Conservation (phyloP, 495 filamentous ascomycete genomes). For the Platismatia glauca region DNA sequence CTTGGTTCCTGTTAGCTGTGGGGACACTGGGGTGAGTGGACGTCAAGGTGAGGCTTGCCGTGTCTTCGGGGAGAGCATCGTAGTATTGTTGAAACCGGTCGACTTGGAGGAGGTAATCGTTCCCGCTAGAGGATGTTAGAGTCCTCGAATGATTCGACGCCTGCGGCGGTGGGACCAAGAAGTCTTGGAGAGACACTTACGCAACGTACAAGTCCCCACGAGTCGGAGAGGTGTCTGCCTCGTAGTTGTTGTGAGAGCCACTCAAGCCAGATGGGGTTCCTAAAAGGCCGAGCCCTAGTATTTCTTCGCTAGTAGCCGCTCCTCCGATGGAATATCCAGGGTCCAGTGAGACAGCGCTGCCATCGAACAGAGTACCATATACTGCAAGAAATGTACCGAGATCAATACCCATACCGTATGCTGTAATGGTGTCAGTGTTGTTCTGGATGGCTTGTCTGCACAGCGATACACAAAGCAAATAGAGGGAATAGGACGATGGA, state of each 20-base stretch:
- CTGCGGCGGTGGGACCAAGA: neutral
- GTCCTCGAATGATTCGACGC: neutral
- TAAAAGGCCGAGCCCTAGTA: slow-evolving; percentile 29
- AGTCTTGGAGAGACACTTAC: neutral
- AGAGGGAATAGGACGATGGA: neutral
- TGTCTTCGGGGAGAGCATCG: slow-evolving; percentile 17
- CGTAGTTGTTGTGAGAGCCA: slow-evolving; percentile 49
- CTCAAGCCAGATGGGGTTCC: slow-evolving; percentile 35
- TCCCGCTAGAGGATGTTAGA: slow-evolving; percentile 17
- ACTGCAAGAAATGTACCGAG: slow-evolving; percentile 41
- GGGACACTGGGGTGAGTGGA: neutral
- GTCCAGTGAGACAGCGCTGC: slow-evolving; percentile 34
- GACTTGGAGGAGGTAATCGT: slow-evolving; percentile 26
- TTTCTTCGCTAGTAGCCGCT: slow-evolving; percentile 22
- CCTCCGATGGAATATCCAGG: slow-evolving; percentile 37
- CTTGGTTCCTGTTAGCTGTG: slow-evolving; percentile 4
- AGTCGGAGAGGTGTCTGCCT: slow-evolving; percentile 47
- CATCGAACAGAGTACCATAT: slow-evolving; percentile 45
- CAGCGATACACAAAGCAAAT: neutral
- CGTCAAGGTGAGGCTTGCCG: neutral
- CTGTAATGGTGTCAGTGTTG: slow-evolving; percentile 22
- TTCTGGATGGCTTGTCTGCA: neutral
- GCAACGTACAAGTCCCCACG: slow-evolving; percentile 43
- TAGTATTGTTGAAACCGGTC: slow-evolving; percentile 24
- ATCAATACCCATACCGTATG: slow-evolving; percentile 45